Evolutionary conservation across 345 rosid species (phyloP).

Genomic region (Mangifera indica): DNA sequence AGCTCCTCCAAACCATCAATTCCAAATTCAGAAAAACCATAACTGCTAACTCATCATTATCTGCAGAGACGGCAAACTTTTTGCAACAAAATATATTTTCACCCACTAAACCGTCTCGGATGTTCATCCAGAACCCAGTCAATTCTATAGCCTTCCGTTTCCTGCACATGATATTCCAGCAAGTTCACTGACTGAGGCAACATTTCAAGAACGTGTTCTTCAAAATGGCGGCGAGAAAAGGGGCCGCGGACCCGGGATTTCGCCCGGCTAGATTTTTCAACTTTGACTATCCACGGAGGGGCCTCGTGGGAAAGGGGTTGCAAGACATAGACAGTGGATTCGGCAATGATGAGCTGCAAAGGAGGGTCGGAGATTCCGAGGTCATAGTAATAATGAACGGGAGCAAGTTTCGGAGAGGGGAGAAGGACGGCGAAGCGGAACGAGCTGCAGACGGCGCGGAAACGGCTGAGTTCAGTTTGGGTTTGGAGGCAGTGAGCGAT

Average conservation of each 20-base stretch:
- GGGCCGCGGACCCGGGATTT: background rate
- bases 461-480: constrained; percentile 18
- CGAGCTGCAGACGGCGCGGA: constrained; percentile 31
- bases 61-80: background rate
- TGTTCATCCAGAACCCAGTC: background rate
- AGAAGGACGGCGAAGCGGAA: constrained; percentile 25
- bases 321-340: background rate
- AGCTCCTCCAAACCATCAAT: background rate
- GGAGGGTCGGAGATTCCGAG: background rate
- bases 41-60: background rate
- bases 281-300: background rate
- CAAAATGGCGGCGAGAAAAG: background rate
- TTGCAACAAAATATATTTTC: background rate
- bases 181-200: background rate
- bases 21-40: background rate
- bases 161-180: background rate
- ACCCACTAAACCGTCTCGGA: background rate
- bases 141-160: background rate
- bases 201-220: background rate
- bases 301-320: background rate
- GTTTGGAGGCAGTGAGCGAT: background rate
- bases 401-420: background rate
- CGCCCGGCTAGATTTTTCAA: background rate
- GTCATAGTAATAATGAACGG: background rate
- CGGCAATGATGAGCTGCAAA: background rate